A percentile compares a stretch with the other conserved stretches of the same genome.
phyloP scores from a whole-genome alignment of 2,329 filamentous ascomycete species.

The Rutstroemia sp. region DNA sequence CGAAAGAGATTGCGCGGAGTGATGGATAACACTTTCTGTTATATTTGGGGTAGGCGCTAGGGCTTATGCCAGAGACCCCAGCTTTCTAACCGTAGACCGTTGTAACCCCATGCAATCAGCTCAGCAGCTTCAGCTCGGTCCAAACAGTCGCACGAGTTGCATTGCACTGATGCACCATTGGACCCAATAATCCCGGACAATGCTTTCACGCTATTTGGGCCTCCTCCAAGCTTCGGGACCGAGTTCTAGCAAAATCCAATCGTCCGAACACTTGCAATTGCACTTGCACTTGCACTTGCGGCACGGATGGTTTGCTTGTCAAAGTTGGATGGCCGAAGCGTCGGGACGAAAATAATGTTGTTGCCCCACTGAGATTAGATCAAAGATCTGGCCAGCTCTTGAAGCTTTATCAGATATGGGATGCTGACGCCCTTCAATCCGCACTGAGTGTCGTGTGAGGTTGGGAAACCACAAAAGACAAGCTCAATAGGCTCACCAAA shows the following conservation, averaged over 20 bases:
- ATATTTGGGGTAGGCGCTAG: conserved; percentile 5
- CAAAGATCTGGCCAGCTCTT: too few relatives aligned
- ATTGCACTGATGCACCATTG: not conserved
- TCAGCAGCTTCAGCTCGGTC: not conserved
- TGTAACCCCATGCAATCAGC: not conserved
- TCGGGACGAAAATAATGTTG: too few relatives aligned
- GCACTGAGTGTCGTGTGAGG: too few relatives aligned
- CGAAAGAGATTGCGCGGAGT: not conserved
- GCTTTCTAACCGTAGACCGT: not conserved
- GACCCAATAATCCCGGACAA: not conserved
- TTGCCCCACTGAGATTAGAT: too few relatives aligned
- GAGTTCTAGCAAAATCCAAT: not conserved
- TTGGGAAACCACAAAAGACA: too few relatives aligned
- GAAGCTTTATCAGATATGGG: too few relatives aligned
- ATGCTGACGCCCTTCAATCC: too few relatives aligned
- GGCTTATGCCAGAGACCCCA: not conserved
- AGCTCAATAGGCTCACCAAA: too few relatives aligned
- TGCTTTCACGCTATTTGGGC: not conserved
- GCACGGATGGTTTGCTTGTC: not conserved
- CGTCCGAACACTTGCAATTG: not conserved
- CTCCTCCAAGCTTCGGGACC: not conserved
- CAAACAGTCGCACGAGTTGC: not conserved
- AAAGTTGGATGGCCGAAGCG: not conserved
- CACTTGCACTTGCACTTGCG: not conserved
- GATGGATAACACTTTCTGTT: not conserved